Evolutionary conservation across 805 yeast species (phyloP).

Genomic region (Sporopachydermia lactativora): DNA sequence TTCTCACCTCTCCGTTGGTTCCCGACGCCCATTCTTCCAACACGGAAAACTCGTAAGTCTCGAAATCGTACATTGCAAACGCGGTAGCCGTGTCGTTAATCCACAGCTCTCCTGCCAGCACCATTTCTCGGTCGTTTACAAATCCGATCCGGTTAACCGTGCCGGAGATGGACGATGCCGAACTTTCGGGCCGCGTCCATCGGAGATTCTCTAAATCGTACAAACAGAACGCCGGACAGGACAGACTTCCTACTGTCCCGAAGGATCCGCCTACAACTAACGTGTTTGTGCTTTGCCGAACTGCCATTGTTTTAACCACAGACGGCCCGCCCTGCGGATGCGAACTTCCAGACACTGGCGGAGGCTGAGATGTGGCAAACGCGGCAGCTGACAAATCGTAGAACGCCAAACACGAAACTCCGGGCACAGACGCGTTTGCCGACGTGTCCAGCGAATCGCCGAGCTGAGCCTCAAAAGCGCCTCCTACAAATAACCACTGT

Average conservation of each 20-base stretch:
- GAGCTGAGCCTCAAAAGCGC: constrained; percentile 6
- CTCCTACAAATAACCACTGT: constrained; percentile 13
- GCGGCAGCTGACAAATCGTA: constrained; percentile 33
- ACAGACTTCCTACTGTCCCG: constrained; percentile 36
- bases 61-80: constrained; percentile 44
- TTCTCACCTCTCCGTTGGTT: constrained; percentile 9
- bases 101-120: constrained; percentile 42
- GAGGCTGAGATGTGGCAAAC: constrained; percentile 34
- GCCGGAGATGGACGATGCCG: constrained; percentile 28
- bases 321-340: constrained; percentile 25
- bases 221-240: constrained; percentile 53
- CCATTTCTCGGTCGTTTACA: constrained; percentile 21
- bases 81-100: constrained; percentile 23
- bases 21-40: background rate
- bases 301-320: constrained; percentile 26
- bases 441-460: constrained; percentile 4
- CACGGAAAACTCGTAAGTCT: constrained; percentile 11
- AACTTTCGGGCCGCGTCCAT: constrained; percentile 33
- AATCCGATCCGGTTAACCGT: constrained; percentile 40
- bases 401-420: constrained; percentile 32
- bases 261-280: constrained; percentile 68
- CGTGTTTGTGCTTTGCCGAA: constrained; percentile 24
- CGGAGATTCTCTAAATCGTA: constrained; percentile 39
- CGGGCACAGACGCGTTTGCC: background rate
- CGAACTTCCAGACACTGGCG: constrained; percentile 24